Conservation (phyloP, 352 stramenopile genomes). For the Achlya hypogyna region DNA sequence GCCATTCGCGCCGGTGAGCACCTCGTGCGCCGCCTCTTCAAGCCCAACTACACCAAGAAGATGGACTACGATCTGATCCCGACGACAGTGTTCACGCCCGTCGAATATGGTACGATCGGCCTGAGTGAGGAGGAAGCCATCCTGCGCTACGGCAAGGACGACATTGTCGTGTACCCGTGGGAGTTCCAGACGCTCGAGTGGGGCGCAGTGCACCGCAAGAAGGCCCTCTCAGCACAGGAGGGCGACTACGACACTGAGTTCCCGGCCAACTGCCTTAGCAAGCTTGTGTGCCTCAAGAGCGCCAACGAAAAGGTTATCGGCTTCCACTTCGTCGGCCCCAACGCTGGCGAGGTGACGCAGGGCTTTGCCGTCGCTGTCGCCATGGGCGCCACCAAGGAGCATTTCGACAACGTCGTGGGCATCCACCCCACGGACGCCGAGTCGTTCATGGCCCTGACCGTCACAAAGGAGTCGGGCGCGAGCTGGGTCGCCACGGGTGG, state of each 20-base stretch:
- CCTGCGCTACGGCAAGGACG: slow-evolving; percentile 15
- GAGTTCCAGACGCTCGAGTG: slow-evolving; percentile 18
- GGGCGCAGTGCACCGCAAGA: slow-evolving; percentile 4
- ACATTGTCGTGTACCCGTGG: slow-evolving; percentile 19
- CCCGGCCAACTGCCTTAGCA: slow-evolving; percentile 19
- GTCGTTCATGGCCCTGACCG: slow-evolving; percentile 26
- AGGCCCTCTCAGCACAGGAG: slow-evolving; percentile 7
- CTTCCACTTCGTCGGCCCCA: slow-evolving; percentile 22
- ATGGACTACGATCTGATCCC: slow-evolving; percentile 23
- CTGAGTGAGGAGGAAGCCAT: slow-evolving; percentile 22
- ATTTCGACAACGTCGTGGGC: slow-evolving; percentile 23
- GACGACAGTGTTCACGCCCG: slow-evolving; percentile 20
- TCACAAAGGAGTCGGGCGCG: slow-evolving; percentile 28
- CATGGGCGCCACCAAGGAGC: slow-evolving; percentile 27
- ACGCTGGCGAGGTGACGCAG: slow-evolving; percentile 23
- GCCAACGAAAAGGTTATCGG: slow-evolving; percentile 19
- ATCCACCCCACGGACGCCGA: slow-evolving; percentile 33
- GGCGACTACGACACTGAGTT: slow-evolving; percentile 16
- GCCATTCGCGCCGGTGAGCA: slow-evolving; percentile 81
- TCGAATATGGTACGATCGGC: slow-evolving; percentile 21
- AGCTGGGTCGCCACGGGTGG: slow-evolving; percentile 26
- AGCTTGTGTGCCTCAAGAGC: slow-evolving; percentile 20
- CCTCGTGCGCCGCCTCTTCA: slow-evolving; percentile 74
- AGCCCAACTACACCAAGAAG: slow-evolving; percentile 21
- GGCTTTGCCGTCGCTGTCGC: slow-evolving; percentile 29